Conservation (phyloP, 495 filamentous ascomycete species). For the Penicillium paradoxum region DNA sequence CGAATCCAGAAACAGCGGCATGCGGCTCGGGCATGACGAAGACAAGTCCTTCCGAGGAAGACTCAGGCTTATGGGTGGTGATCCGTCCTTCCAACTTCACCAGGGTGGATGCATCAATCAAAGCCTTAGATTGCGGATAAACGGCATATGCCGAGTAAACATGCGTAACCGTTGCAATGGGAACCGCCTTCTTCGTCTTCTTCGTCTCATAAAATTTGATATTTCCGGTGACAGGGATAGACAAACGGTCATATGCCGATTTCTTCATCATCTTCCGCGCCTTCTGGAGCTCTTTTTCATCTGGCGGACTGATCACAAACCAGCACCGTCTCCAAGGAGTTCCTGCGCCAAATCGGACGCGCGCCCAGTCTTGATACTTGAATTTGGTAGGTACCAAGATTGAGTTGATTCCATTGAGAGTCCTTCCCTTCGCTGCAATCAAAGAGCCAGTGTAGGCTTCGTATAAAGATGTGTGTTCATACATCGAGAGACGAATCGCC, state of each 20-base stretch:
- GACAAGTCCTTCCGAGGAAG: slow-evolving; percentile 83
- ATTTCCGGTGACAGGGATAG: slow-evolving; percentile 68
- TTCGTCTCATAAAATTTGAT: slow-evolving; percentile 95
- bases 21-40: slow-evolving; percentile 97
- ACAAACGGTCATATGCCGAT: slow-evolving; percentile 70
- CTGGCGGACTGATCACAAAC: slow-evolving; percentile 88
- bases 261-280: slow-evolving; percentile 81
- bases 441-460: slow-evolving; percentile 96
- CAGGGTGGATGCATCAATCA: slow-evolving; percentile 92
- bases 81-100: slow-evolving; percentile 92
- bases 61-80: slow-evolving; percentile 72
- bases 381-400: slow-evolving; percentile 77
- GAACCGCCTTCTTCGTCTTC: slow-evolving; percentile 84
- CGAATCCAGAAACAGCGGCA: slow-evolving; percentile 86
- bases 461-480: slow-evolving; percentile 85
- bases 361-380: slow-evolving; percentile 86
- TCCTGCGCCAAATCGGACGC: slow-evolving; percentile 92
- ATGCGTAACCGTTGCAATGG: slow-evolving; percentile 86
- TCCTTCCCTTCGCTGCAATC: slow-evolving; percentile 89
- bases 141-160: slow-evolving; percentile 92
- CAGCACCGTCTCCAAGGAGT: slow-evolving; percentile 96
- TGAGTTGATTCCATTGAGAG: slow-evolving; percentile 75
- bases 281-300: slow-evolving; percentile 85
- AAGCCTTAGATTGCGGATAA: slow-evolving; percentile 85
- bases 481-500: slow-evolving; percentile 90